Evolutionary conservation across 2,329 filamentous ascomycete species (phyloP).

Genomic region (Neofusicoccum laricinum): DNA sequence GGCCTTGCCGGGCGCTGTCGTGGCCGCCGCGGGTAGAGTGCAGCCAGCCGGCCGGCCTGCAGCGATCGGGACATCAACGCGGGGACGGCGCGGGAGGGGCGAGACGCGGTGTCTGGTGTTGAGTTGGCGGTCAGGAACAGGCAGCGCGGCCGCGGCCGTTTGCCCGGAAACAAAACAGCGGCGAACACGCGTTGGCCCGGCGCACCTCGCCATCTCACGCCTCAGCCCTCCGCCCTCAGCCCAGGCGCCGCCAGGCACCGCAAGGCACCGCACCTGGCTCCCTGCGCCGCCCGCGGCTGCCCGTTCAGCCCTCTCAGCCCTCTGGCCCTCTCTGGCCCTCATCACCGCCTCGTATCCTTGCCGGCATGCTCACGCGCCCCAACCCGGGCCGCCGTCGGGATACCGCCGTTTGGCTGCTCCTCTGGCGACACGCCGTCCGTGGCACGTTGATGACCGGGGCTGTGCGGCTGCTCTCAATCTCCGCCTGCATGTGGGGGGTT

Average conservation of each 20-base stretch:
- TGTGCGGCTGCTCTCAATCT: constrained; percentile 10
- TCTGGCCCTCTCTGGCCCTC: neutral
- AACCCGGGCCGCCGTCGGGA: neutral
- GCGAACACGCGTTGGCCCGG: neutral
- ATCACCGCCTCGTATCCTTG: constrained; percentile 13
- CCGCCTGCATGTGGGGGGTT: constrained; percentile 5
- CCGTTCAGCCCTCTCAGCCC: neutral
- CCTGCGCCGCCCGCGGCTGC: neutral
- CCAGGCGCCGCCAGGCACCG: neutral
- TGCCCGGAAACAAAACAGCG: neutral
- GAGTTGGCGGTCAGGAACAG: neutral
- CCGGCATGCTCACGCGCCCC: no score
- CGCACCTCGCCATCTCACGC: neutral
- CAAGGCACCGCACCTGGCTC: neutral
- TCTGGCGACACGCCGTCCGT: neutral
- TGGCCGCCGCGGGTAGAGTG: neutral
- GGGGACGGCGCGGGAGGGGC: neutral
- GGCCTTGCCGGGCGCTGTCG: no score
- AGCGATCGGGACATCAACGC: neutral
- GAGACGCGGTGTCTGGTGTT: neutral
- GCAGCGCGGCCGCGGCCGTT: neutral
- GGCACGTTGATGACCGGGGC: neutral
- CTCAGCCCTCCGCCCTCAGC: neutral
- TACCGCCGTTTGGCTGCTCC: neutral
- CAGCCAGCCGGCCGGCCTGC: neutral